phyloP scores from a whole-genome alignment of 2,329 filamentous ascomycete species.

The Rutstroemia sydowiana region DNA sequence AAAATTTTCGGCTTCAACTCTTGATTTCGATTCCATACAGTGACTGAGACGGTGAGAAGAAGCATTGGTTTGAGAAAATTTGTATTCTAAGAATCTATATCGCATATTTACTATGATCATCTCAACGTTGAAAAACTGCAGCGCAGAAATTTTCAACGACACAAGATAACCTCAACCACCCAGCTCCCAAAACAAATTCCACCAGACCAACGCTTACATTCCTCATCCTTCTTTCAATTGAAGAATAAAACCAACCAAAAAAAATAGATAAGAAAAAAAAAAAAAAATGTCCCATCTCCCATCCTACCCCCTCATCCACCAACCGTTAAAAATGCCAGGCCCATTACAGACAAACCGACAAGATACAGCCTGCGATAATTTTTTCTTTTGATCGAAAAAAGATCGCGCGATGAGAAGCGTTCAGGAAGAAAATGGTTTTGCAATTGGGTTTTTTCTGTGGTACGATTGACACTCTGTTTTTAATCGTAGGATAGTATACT shows the following conservation, averaged over 20 bases:
- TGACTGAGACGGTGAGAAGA: not conserved
- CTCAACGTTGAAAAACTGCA: too few species aligned
- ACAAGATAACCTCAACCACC: too few species aligned
- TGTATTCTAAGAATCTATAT: too few species aligned
- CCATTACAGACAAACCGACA: constrained; percentile 25
- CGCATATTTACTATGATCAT: too few species aligned
- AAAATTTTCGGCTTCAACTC: not conserved
- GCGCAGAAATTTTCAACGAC: too few species aligned
- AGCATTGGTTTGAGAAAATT: constrained; percentile 12
- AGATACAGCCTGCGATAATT: constrained; percentile 5
- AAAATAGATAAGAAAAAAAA: not conserved
- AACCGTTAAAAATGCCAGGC: constrained; percentile 15
- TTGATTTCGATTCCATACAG: not conserved
- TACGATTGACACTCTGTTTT: constrained; percentile 28
- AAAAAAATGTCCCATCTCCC: constrained; percentile 46
- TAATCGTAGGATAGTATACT: constrained; percentile 5
- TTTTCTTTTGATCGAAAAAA: not conserved
- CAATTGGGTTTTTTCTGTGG: constrained; percentile 57
- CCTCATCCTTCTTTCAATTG: too few species aligned
- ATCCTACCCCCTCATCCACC: constrained; percentile 29
- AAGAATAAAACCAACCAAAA: too few species aligned
- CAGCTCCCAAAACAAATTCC: too few species aligned
- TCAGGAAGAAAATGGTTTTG: constrained; percentile 50
- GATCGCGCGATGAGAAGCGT: constrained; percentile 33
- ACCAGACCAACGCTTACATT: too few species aligned